A percentile compares a stretch with the other conserved stretches of the same genome.
These are phyloP conservation scores for Deakozyma indianensis DNA, from an alignment of 805 yeast species.

Conservation along the genomic window DNA sequence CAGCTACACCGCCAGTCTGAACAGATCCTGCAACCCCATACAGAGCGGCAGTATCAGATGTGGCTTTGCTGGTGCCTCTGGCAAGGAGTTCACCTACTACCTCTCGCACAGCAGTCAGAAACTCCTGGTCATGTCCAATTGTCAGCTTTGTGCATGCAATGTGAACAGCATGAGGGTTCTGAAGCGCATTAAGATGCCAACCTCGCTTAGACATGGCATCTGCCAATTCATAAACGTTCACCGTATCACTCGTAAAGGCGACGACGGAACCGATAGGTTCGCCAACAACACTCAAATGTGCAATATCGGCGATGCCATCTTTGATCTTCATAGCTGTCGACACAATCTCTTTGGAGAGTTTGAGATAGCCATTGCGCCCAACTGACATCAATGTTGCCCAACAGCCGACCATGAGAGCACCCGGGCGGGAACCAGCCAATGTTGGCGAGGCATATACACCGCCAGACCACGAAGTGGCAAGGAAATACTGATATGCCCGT, in stretches of 20 bases:
- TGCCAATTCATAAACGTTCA: conserved; percentile 67
- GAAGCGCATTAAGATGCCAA: conserved; percentile 84
- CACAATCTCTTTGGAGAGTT: conserved; percentile 55
- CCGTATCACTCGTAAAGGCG: conserved; percentile 47
- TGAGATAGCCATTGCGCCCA: conserved; percentile 71
- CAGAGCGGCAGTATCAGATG: conserved; percentile 48
- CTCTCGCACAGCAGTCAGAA: conserved; percentile 36
- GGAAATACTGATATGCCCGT: conserved; percentile 71
- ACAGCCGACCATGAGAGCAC: conserved; percentile 94
- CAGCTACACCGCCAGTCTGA: conserved; percentile 71
- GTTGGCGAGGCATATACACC: conserved; percentile 96
- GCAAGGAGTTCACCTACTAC: conserved; percentile 29
- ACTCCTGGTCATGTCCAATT: conserved; percentile 42
- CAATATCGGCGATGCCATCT: conserved; percentile 24
- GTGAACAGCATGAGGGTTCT: conserved; percentile 83
- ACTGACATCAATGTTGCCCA: conserved; percentile 84
- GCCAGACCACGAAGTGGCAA: conserved; percentile 79
- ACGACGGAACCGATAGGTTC: conserved; percentile 78
- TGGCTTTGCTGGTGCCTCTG: conserved; percentile 12
- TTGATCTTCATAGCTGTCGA: conserved; percentile 47
- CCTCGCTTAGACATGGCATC: conserved; percentile 55
- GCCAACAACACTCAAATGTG: conserved; percentile 40
- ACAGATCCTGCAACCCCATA: conserved; percentile 95
- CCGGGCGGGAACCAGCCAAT: conserved; percentile 92
- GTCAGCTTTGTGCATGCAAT: conserved; percentile 73